Conservation (phyloP, 2,329 filamentous ascomycete genomes). For the Cadophora sp. region DNA sequence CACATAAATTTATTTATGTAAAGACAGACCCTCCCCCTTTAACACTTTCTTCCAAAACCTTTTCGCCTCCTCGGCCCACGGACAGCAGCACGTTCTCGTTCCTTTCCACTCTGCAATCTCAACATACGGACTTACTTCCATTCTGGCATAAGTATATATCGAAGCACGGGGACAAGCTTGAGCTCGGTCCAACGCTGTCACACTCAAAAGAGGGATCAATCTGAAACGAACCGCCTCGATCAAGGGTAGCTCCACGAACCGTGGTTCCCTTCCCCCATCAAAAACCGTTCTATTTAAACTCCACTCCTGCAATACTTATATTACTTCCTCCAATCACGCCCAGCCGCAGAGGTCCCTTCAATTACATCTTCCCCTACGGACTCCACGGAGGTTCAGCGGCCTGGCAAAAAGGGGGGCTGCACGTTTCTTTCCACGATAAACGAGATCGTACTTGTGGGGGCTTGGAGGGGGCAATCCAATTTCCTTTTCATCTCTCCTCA, state of each 20-base stretch:
- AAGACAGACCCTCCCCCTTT: conserved; percentile 10
- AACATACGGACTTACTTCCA: background rate
- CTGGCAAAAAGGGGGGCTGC: background rate
- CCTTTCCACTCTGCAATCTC: background rate
- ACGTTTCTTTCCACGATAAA: background rate
- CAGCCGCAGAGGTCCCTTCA: conserved; percentile 17
- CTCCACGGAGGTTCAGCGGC: background rate
- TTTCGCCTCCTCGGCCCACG: background rate
- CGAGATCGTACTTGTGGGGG: conserved; percentile 8
- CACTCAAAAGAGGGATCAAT: conserved; percentile 27
- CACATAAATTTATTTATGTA: conserved; percentile 3
- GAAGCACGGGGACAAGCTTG: background rate
- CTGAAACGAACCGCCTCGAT: conserved; percentile 28
- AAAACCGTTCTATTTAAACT: conserved; percentile 16
- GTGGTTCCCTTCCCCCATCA: conserved; percentile 8
- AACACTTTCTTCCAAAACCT: background rate
- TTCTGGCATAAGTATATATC: conserved; percentile 7
- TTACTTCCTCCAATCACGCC: conserved; percentile 21
- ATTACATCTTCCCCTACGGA: conserved; percentile 18
- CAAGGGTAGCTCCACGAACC: background rate
- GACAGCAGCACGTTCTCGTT: background rate
- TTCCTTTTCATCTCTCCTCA: background rate
- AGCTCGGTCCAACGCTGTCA: conserved; percentile 20
- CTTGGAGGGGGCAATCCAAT: conserved; percentile 9
- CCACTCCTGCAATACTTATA: conserved; percentile 13